A percentile compares a stretch with the other conserved stretches of the same genome.
These are phyloP conservation scores for Pythium monospermum DNA, from an alignment of 352 stramenopile species.

Conservation along the genomic window DNA sequence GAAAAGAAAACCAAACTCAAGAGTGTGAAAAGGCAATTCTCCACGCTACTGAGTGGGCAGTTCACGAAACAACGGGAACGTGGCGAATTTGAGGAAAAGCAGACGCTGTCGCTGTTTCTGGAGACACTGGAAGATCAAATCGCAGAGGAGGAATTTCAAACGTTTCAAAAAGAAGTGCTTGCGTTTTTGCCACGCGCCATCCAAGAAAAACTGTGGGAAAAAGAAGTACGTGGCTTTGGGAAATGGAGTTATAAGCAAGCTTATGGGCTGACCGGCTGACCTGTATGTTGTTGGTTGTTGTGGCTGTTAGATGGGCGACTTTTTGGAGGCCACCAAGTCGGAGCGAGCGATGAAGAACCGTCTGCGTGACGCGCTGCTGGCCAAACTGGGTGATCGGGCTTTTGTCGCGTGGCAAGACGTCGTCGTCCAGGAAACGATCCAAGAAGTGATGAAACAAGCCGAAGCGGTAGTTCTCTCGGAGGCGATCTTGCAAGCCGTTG, in stretches of 20 bases:
- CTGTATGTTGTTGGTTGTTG: background rate
- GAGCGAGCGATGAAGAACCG: conserved; percentile 11
- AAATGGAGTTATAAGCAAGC: no score
- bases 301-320: conserved; percentile 14
- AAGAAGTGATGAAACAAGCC: background rate
- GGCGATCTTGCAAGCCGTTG: conserved; percentile 13
- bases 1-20: conserved; percentile 79
- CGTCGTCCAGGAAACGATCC: conserved; percentile 8
- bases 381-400: conserved; percentile 10
- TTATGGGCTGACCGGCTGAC: no score
- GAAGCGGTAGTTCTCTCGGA: background rate
- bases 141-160: background rate
- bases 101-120: conserved; percentile 48
- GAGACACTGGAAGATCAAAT: conserved; percentile 35
- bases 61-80: conserved; percentile 26
- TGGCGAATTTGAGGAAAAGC: conserved; percentile 40
- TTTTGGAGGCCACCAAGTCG: conserved; percentile 15
- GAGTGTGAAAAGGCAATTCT: conserved; percentile 48
- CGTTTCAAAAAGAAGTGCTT: conserved; percentile 12
- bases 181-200: conserved; percentile 22
- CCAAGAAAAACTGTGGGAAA: conserved; percentile 28
- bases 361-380: conserved; percentile 8
- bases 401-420: conserved; percentile 19
- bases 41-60: conserved; percentile 37
- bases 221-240: conserved; percentile 19